Percentiles rank a stretch among this genome's conserved stretches.
phyloP scores from a whole-genome alignment of 106 monocot species.

The Dioscorea dumetorum region DNA sequence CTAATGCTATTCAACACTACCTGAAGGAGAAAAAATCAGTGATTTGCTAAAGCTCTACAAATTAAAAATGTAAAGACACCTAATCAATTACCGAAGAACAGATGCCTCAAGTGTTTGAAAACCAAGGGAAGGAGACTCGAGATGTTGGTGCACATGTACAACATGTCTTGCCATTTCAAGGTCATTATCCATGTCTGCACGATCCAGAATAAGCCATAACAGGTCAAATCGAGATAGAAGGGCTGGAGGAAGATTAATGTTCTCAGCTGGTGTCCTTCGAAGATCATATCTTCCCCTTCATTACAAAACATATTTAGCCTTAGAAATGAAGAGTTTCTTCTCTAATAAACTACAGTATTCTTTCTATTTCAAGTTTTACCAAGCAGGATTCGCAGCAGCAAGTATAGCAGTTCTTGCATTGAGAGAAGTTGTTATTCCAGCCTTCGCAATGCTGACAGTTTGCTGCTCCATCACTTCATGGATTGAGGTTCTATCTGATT shows the following conservation, averaged over 20 bases:
- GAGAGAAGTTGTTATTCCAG: slow-evolving; percentile 92
- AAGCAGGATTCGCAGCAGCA: slow-evolving; percentile 99
- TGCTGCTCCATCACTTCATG: slow-evolving; percentile 99
- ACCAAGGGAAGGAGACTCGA: slow-evolving; percentile 90
- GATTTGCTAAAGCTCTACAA: no score
- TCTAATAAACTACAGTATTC: background rate
- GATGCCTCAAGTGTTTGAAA: slow-evolving; percentile 91
- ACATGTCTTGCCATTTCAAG: slow-evolving; percentile 97
- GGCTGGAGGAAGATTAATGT: slow-evolving; percentile 97
- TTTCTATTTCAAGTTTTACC: slow-evolving; percentile 30
- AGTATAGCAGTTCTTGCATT: slow-evolving; percentile 97
- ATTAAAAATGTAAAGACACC: no score
- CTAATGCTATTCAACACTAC: no score
- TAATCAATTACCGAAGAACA: slow-evolving; percentile 60
- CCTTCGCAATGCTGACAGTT: slow-evolving; percentile 98
- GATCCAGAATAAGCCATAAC: slow-evolving; percentile 92
- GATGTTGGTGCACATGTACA: slow-evolving; percentile 84
- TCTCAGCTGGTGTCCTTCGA: slow-evolving; percentile 91
- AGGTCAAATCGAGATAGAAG: slow-evolving; percentile 96
- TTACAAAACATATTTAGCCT: slow-evolving; percentile 4
- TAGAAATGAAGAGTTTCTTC: background rate
- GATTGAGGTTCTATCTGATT: slow-evolving; percentile 90
- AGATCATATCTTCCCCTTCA: slow-evolving; percentile 97
- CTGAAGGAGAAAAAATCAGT: no score
- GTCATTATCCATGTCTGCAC: slow-evolving; percentile 91